These are phyloP conservation scores for Adansonia madagascariensis DNA, from an alignment of 441 rosid species.

Conservation along the genomic window DNA sequence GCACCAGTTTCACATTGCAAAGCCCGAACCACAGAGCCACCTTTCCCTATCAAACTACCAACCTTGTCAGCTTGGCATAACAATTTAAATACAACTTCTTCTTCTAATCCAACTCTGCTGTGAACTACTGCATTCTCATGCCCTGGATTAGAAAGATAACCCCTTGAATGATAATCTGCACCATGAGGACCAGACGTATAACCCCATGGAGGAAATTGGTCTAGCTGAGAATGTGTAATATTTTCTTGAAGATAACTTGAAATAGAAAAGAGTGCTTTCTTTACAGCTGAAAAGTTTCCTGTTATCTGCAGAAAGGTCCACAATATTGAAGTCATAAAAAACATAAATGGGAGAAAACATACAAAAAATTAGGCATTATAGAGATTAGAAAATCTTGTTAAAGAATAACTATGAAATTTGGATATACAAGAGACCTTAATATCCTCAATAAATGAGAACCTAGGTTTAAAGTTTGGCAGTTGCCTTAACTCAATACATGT, in stretches of 20 bases:
- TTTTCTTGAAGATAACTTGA: slow-evolving; percentile 51
- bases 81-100: slow-evolving; percentile 55
- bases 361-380: not conserved
- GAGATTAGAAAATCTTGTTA: not conserved
- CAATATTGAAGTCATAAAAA: not conserved
- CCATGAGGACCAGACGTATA: slow-evolving; percentile 45
- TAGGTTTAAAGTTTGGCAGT: not conserved
- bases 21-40: slow-evolving; percentile 56
- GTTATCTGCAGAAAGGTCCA: slow-evolving; percentile 40
- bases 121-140: slow-evolving; percentile 50
- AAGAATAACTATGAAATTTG: not conserved
- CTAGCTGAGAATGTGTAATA: slow-evolving; percentile 40
- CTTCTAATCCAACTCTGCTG: slow-evolving; percentile 54
- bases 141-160: slow-evolving; percentile 52
- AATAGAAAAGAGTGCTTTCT: slow-evolving; percentile 52
- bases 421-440: not conserved
- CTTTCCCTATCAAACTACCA: slow-evolving; percentile 72
- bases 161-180: slow-evolving; percentile 50
- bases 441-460: not conserved
- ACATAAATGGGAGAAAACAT: slow-evolving; percentile 5
- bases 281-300: slow-evolving; percentile 52
- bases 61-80: slow-evolving; percentile 69
- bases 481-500: not conserved
- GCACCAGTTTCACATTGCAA: slow-evolving; percentile 70
- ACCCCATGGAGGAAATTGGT: slow-evolving; percentile 47